Conservation (phyloP, 176 grass and related monocot species). For the Oryza coarctata region DNA sequence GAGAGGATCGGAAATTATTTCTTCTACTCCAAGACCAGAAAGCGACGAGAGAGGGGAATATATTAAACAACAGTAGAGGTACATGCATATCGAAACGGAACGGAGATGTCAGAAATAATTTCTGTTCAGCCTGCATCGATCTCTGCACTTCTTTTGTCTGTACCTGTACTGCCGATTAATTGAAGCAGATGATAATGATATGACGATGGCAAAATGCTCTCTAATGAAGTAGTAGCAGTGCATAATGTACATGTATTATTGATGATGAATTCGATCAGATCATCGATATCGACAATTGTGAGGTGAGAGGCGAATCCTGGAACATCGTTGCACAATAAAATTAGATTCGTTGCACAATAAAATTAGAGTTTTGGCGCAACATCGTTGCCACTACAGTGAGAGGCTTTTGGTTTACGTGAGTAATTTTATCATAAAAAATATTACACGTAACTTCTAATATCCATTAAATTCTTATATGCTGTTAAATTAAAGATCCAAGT, state of each 20-base stretch:
- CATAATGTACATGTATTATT: not conserved
- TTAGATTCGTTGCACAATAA: no score
- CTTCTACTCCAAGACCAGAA: not conserved
- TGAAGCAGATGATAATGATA: constrained; percentile 28
- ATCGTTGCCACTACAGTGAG: no score
- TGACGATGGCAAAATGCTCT: constrained; percentile 6
- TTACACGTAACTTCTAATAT: no score
- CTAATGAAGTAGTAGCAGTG: not conserved
- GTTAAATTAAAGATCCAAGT: no score
- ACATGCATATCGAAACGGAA: constrained; percentile 11
- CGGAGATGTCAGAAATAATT: constrained; percentile 34
- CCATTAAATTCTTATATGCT: no score
- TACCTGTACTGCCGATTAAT: not conserved
- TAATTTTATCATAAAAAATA: no score
- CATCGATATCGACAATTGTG: not conserved
- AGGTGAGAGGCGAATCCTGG: no score
- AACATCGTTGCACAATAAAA: no score
- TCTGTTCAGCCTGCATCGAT: not conserved
- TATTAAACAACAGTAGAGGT: not conserved
- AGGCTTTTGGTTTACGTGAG: no score
- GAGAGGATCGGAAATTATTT: not conserved
- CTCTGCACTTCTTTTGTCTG: not conserved
- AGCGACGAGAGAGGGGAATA: not conserved
- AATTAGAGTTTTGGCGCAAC: no score
- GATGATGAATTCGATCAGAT: not conserved